Conservation (phyloP, 768 basidiomycete genomes). For the Chalciporus chontae region DNA sequence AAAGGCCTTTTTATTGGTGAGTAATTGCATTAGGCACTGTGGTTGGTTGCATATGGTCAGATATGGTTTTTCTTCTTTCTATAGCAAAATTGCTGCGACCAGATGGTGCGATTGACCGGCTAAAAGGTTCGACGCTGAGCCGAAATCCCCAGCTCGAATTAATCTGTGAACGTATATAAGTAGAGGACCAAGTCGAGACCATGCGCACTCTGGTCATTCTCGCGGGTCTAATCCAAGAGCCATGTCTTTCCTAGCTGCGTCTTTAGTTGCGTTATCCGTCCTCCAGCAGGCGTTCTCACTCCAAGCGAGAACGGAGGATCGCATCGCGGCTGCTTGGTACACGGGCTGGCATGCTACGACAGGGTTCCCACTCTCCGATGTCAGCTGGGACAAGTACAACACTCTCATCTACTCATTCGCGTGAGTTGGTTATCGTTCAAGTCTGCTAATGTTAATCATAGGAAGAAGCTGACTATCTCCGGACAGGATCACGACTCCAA, state of each 20-base stretch:
- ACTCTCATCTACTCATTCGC: slow-evolving; percentile 65
- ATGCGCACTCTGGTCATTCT: not conserved
- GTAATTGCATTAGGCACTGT: too few relatives aligned
- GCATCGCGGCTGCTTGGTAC: slow-evolving; percentile 56
- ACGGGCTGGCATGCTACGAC: slow-evolving; percentile 58
- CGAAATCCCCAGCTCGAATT: not conserved
- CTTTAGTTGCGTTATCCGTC: not conserved
- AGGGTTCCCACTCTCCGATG: slow-evolving; percentile 48
- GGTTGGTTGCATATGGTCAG: too few relatives aligned
- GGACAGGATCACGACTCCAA: slow-evolving; percentile 31
- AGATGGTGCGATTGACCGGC: too few relatives aligned
- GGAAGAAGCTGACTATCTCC: not conserved
- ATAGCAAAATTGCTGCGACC: too few relatives aligned
- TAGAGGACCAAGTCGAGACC: not conserved
- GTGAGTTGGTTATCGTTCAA: slow-evolving; percentile 24
- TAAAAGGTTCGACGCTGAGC: not conserved
- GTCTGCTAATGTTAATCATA: not conserved
- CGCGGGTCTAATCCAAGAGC: not conserved
- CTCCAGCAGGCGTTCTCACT: not conserved
- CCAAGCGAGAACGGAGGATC: not conserved
- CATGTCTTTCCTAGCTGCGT: not conserved
- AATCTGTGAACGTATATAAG: not conserved
- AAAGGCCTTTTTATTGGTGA: too few relatives aligned
- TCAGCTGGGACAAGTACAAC: slow-evolving; percentile 68
- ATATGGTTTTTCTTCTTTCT: too few relatives aligned